Evolutionary conservation across 768 basidiomycete genomes (phyloP).

Genomic region (Neoboletus subvelutipes): DNA sequence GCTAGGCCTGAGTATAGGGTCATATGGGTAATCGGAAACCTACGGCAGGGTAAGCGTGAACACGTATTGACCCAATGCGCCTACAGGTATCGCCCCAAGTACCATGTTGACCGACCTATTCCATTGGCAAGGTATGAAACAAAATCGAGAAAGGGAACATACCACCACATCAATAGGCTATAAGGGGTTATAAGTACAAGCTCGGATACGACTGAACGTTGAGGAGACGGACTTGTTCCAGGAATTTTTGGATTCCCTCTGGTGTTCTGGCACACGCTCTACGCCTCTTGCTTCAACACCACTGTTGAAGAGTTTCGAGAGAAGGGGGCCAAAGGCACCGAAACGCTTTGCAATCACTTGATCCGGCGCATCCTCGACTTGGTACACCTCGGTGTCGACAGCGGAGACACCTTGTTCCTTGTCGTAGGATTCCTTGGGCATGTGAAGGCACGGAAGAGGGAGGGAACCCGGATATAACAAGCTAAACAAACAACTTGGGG

Average conservation of each 20-base stretch:
- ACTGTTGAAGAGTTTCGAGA: conserved; percentile 42
- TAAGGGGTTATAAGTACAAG: not conserved
- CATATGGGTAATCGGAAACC: conserved; percentile 15
- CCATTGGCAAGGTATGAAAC: not conserved
- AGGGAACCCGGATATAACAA: not conserved
- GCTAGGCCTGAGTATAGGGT: not conserved
- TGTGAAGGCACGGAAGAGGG: not conserved
- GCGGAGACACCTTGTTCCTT: conserved; percentile 16
- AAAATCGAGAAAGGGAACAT: not conserved
- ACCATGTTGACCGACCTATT: conserved; percentile 48
- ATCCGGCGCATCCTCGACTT: conserved; percentile 29
- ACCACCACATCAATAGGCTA: conserved; percentile 50
- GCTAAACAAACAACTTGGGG: not conserved
- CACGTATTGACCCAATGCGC: conserved; percentile 46
- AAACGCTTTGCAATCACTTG: conserved; percentile 31
- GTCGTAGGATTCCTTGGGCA: conserved; percentile 16
- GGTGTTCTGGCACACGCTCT: conserved; percentile 51
- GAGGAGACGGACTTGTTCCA: conserved; percentile 42
- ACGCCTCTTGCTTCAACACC: conserved; percentile 57
- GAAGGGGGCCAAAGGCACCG: conserved; percentile 29
- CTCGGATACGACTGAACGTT: not conserved
- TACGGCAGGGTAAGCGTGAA: conserved; percentile 49
- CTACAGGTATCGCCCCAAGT: conserved; percentile 49
- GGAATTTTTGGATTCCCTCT: conserved; percentile 42
- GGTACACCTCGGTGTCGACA: not conserved